Conservation (phyloP, 2,329 filamentous ascomycete genomes). For the Trichophyton schoenleinii region DNA sequence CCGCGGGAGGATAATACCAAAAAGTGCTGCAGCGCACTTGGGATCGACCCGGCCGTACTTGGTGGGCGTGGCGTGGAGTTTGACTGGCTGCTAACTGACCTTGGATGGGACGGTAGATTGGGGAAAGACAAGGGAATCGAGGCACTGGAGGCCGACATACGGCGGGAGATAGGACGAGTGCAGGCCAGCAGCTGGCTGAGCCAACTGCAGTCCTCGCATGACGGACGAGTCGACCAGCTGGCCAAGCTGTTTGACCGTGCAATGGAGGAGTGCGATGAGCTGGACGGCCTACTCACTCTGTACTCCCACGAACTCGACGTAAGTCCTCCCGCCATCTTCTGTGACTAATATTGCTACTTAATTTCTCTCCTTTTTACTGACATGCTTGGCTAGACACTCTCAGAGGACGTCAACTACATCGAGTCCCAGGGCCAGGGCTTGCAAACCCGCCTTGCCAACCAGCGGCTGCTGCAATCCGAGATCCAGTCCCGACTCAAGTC, state of each 20-base stretch:
- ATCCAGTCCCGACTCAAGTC: slow-evolving; percentile 80
- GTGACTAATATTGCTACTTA: no score
- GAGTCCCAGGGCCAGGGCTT: slow-evolving; percentile 94
- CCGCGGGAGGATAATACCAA: slow-evolving; percentile 60
- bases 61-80: slow-evolving; percentile 69
- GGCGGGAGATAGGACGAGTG: slow-evolving; percentile 75
- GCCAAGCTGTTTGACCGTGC: slow-evolving; percentile 75
- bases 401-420: slow-evolving; percentile 92
- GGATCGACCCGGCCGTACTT: slow-evolving; percentile 63
- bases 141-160: slow-evolving; percentile 67
- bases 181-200: slow-evolving; percentile 89
- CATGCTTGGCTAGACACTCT: slow-evolving; percentile 54
- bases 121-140: slow-evolving; percentile 65
- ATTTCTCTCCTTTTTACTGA: neutral
- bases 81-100: slow-evolving; percentile 67
- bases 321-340: slow-evolving; percentile 28
- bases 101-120: slow-evolving; percentile 74
- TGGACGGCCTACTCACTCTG: slow-evolving; percentile 84
- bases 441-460: slow-evolving; percentile 93
- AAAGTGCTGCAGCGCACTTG: slow-evolving; percentile 64
- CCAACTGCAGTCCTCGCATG: slow-evolving; percentile 70
- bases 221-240: slow-evolving; percentile 77
- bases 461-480: slow-evolving; percentile 84
- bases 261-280: slow-evolving; percentile 90
- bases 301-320: slow-evolving; percentile 91